Evolutionary conservation across 768 basidiomycete genomes (phyloP).

Genomic region (Calocera cornea): DNA sequence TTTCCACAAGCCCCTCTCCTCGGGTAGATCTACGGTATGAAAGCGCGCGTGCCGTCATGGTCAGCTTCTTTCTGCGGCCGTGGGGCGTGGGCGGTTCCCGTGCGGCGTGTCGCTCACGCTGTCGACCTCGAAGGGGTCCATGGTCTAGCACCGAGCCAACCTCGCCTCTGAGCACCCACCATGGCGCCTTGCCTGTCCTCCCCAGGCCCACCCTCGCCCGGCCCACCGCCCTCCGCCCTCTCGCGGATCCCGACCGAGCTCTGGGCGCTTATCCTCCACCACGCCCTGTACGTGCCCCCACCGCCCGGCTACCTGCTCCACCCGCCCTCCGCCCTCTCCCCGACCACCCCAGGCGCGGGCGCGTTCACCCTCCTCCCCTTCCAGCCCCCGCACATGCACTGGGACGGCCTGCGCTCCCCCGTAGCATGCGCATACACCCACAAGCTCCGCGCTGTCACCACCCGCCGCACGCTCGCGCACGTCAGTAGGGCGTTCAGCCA

Average conservation of each 20-base stretch:
- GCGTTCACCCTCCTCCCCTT: not conserved
- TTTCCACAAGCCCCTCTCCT: too few species aligned
- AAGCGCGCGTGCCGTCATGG: too few species aligned
- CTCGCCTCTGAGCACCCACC: too few species aligned
- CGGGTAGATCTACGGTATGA: too few species aligned
- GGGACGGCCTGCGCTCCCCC: not conserved
- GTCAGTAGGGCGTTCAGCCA: not conserved
- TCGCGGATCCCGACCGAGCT: not conserved
- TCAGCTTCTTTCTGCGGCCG: too few species aligned
- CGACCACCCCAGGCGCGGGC: not conserved
- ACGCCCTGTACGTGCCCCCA: not conserved
- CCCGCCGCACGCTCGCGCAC: not conserved
- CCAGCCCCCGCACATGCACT: not conserved
- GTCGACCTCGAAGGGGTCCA: too few species aligned
- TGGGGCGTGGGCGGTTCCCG: too few species aligned
- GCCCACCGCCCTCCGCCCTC: not conserved
- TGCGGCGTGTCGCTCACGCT: too few species aligned
- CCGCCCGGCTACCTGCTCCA: not conserved
- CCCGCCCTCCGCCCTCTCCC: not conserved
- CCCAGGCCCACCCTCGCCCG: too few species aligned
- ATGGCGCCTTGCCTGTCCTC: too few species aligned
- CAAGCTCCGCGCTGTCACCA: not conserved
- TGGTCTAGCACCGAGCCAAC: too few species aligned
- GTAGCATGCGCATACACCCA: not conserved
- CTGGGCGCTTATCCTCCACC: not conserved